phyloP scores from a whole-genome alignment of 306 rosid species.

The Fragaria vesca region DNA sequence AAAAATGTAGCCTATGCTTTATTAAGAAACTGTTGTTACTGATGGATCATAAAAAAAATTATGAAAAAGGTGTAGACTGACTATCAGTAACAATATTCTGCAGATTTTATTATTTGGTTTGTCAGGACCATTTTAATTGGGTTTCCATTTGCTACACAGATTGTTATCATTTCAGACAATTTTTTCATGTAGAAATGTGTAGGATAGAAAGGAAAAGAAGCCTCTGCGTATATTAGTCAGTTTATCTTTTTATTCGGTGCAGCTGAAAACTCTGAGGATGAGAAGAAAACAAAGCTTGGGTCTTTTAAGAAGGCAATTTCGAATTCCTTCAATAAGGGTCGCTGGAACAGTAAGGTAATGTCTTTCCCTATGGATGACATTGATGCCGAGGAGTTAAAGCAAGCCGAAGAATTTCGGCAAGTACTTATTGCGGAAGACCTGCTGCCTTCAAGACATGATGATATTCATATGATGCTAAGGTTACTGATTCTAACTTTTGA shows the following conservation, averaged over 20 bases:
- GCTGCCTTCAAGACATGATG: slow-evolving; percentile 74
- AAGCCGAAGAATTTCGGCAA: slow-evolving; percentile 76
- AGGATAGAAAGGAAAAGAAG: not conserved
- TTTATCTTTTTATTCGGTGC: slow-evolving; percentile 2
- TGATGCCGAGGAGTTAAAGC: slow-evolving; percentile 68
- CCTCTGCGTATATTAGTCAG: slow-evolving; percentile 9
- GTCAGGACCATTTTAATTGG: not conserved
- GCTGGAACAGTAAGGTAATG: slow-evolving; percentile 73
- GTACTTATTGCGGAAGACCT: slow-evolving; percentile 66
- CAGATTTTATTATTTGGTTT: not conserved
- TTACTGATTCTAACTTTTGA: slow-evolving; percentile 19
- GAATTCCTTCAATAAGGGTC: slow-evolving; percentile 74
- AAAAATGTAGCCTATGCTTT: not conserved
- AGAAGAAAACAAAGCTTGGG: slow-evolving; percentile 69
- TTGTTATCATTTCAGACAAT: not conserved
- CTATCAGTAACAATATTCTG: not conserved
- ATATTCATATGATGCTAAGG: slow-evolving; percentile 84
- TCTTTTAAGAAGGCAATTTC: slow-evolving; percentile 60
- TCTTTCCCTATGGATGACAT: slow-evolving; percentile 59
- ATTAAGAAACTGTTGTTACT: not conserved
- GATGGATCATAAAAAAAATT: not conserved
- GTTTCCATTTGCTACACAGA: not conserved
- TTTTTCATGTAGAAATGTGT: not conserved
- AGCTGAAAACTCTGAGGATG: slow-evolving; percentile 66
- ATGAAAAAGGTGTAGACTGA: not conserved